Percentiles rank a stretch among this genome's conserved stretches.
phyloP scores from a whole-genome alignment of 2,329 filamentous ascomycete species.

The Scedosporium dehoogii region DNA sequence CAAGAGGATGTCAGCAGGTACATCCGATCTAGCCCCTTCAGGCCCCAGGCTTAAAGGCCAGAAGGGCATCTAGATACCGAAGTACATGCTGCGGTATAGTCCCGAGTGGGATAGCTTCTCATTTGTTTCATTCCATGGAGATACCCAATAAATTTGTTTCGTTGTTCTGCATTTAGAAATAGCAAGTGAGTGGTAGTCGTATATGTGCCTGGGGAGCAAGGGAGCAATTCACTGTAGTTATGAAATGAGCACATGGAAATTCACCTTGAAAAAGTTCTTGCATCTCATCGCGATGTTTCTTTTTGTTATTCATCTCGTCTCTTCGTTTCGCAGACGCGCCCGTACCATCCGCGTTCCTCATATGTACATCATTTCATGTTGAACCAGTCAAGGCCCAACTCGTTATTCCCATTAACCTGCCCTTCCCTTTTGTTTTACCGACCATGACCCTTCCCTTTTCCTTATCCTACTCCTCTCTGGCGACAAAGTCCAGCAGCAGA shows the following conservation, averaged over 20 bases:
- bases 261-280: neutral
- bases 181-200: too few species aligned
- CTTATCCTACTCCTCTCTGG: slow-evolving; percentile 9
- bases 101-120: too few species aligned
- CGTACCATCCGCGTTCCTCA: neutral
- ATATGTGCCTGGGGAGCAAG: too few species aligned
- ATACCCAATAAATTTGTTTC: too few species aligned
- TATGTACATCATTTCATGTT: neutral
- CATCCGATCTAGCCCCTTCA: slow-evolving; percentile 42
- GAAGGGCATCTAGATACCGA: neutral
- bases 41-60: neutral
- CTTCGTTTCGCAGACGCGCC: neutral
- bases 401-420: neutral
- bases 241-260: neutral
- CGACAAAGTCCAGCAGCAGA: slow-evolving; percentile 12
- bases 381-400: neutral
- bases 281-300: neutral
- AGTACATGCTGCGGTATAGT: too few species aligned
- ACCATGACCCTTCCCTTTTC: slow-evolving; percentile 7
- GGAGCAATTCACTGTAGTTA: too few species aligned
- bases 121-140: too few species aligned
- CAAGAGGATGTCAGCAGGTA: slow-evolving; percentile 54
- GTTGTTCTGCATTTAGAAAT: too few species aligned
- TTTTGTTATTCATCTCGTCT: slow-evolving; percentile 1
- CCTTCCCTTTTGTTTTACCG: slow-evolving; percentile 5